Evolutionary conservation across 2,329 filamentous ascomycete genomes (phyloP).

Genomic region (Fonsecaea nubica): DNA sequence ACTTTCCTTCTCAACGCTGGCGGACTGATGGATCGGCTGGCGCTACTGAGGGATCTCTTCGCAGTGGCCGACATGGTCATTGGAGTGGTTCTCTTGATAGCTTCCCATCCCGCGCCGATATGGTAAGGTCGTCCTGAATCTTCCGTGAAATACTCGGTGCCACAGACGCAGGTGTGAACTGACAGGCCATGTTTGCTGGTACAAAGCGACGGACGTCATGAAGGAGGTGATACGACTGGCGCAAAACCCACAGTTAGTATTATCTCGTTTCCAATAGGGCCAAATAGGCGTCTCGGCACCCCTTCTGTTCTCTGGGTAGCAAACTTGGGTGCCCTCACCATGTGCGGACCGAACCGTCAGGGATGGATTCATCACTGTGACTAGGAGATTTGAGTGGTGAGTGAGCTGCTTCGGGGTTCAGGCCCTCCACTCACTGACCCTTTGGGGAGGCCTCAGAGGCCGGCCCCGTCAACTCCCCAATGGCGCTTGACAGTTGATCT

Average conservation of each 20-base stretch:
- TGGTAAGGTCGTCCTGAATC: neutral
- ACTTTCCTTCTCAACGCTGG: constrained; percentile 29
- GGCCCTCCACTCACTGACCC: constrained; percentile 2
- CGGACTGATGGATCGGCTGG: constrained; percentile 26
- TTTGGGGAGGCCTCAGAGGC: neutral
- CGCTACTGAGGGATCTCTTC: constrained; percentile 31
- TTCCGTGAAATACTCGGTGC: neutral
- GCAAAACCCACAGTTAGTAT: neutral
- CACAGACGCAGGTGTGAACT: neutral
- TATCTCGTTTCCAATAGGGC: neutral
- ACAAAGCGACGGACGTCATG: constrained; percentile 1
- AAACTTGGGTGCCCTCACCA: constrained; percentile 1
- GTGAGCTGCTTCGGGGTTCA: constrained; percentile 9
- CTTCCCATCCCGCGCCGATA: neutral
- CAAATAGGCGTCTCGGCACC: neutral
- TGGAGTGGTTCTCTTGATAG: neutral
- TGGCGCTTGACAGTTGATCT: constrained; percentile 8
- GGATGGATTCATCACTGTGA: constrained; percentile 1
- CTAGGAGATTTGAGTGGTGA: constrained; percentile 3
- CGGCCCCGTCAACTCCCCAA: neutral
- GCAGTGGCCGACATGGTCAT: constrained; percentile 10
- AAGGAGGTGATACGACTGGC: neutral
- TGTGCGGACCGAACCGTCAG: neutral
- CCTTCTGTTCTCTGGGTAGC: neutral
- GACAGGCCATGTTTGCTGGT: neutral